Percentiles rank a stretch among this genome's conserved stretches.
Conservation (phyloP, 495 filamentous ascomycete genomes). For the Lophiostoma macrostomum region DNA sequence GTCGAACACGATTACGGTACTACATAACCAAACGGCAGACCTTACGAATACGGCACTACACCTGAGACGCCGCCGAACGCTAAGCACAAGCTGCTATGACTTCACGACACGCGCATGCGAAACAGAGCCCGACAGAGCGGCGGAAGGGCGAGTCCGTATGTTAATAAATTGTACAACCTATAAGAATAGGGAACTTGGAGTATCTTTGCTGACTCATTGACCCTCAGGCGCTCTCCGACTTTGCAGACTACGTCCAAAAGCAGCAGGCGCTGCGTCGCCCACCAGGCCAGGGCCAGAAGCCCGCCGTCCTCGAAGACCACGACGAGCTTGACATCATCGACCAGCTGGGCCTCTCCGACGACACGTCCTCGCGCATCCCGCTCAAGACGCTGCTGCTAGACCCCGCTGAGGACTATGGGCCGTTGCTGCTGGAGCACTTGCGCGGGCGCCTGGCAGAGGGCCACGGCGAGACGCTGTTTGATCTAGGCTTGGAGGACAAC, state of each 20-base stretch:
- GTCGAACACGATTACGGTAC: slow-evolving; percentile 3
- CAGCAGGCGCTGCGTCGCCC: slow-evolving; percentile 66
- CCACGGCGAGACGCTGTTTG: slow-evolving; percentile 86
- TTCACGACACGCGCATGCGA: slow-evolving; percentile 28
- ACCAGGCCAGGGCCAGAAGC: slow-evolving; percentile 43
- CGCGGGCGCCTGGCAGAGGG: slow-evolving; percentile 74
- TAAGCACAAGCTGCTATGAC: slow-evolving; percentile 13
- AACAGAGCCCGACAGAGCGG: slow-evolving; percentile 52
- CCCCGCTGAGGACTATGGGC: slow-evolving; percentile 54
- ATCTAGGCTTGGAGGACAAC: slow-evolving; percentile 87
- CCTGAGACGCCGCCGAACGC: not conserved
- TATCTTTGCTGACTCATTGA: not conserved
- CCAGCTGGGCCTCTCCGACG: slow-evolving; percentile 75
- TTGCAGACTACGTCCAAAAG: slow-evolving; percentile 95
- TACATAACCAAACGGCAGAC: slow-evolving; percentile 4
- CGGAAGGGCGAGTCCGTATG: slow-evolving; percentile 81
- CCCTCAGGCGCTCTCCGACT: slow-evolving; percentile 84
- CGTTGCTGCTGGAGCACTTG: slow-evolving; percentile 59
- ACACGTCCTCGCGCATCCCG: slow-evolving; percentile 57
- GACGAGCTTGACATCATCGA: slow-evolving; percentile 91
- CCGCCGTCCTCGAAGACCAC: slow-evolving; percentile 62
- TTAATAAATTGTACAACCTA: not conserved
- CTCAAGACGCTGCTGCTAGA: slow-evolving; percentile 77
- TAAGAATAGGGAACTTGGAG: not conserved
- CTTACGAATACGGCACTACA: slow-evolving; percentile 14